Evolutionary conservation across 306 rosid genomes (phyloP), one percentile per base, ranked within the genome.

Genomic region (Cicer cuneatum): DNA sequence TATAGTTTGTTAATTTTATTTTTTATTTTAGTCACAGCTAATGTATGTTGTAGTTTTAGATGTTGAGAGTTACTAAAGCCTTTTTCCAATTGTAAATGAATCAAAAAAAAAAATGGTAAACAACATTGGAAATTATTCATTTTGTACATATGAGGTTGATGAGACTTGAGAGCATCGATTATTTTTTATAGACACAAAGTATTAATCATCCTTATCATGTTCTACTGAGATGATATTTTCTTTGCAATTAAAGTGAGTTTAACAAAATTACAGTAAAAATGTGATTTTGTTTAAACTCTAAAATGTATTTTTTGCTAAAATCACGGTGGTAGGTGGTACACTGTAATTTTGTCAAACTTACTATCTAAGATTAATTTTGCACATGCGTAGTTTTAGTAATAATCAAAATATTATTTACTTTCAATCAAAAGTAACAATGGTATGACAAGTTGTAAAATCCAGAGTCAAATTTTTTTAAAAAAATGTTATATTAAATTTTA

Each of bases 41-140:
- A 49, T 81, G 81, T 85, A 85, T 85, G 79, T 74, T 81, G 75
- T 81, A 81, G 85, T 54, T 24, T 78, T 78, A 84, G 85, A 81
- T 78, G 74, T 69, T 73, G 62, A 78, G 83, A 73, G 73, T 58
- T 77, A 62, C 58, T 68, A 43, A 56, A 73, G 79, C 61, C 70
- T 74, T 69, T 64, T 74, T 54, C 66, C 73, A 81, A 78, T 63
- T 85, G 88, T 85, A 85, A 74, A 85, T 85, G 81, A 78, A 73
- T 29, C 33, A 29, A 29, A 29, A 29, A 5, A 81, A 52, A 75
- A 69, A 40, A 81, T 63, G 75, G 83, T 69, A 65, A 76, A 73
- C 53, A 49, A 72, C 71, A 77, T 73, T 77, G 69, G 65, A 77
- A 54, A 73, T 46, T 51, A 58, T 81, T 76, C 72, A 66, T 63